Conservation (phyloP, 768 basidiomycete genomes). For the Suillus hirtellus region DNA sequence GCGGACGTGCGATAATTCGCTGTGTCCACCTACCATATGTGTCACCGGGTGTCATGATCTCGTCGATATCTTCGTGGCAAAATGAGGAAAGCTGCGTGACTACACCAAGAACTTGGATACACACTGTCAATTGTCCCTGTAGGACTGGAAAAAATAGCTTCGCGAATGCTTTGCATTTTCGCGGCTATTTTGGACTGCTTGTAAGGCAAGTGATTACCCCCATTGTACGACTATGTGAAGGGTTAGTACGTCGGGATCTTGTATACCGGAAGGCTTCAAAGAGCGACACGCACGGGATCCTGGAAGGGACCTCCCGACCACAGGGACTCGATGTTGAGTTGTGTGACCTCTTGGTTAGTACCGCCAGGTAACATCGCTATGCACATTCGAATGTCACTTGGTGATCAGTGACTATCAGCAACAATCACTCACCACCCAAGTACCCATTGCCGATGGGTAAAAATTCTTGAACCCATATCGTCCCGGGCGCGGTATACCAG, state of each 20-base stretch:
- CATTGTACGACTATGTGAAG: conserved; percentile 57
- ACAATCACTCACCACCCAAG: conserved; percentile 49
- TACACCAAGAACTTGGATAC: conserved; percentile 8
- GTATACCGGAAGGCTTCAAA: background rate
- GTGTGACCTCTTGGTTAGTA: conserved; percentile 56
- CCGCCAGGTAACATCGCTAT: conserved; percentile 69
- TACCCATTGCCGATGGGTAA: conserved; percentile 78
- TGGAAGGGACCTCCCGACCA: conserved; percentile 77
- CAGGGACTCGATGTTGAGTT: conserved; percentile 74
- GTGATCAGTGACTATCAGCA: background rate
- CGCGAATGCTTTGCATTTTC: conserved; percentile 53
- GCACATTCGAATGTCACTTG: conserved; percentile 4
- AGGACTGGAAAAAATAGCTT: conserved; percentile 56
- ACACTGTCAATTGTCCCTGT: conserved; percentile 61
- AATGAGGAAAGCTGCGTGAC: background rate
- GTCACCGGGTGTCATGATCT: conserved; percentile 53
- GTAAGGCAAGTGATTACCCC: conserved; percentile 59
- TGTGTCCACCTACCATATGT: conserved; percentile 52
- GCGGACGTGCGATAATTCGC: background rate
- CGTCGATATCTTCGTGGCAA: conserved; percentile 46
- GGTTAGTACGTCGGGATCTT: background rate
- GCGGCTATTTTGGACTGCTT: conserved; percentile 45
- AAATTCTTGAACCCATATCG: conserved; percentile 57
- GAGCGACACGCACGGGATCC: conserved; percentile 47
- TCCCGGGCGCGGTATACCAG: conserved; percentile 61